Evolutionary conservation across 805 yeast genomes (phyloP).

Genomic region (Wickerhamomyces mucosus): DNA sequence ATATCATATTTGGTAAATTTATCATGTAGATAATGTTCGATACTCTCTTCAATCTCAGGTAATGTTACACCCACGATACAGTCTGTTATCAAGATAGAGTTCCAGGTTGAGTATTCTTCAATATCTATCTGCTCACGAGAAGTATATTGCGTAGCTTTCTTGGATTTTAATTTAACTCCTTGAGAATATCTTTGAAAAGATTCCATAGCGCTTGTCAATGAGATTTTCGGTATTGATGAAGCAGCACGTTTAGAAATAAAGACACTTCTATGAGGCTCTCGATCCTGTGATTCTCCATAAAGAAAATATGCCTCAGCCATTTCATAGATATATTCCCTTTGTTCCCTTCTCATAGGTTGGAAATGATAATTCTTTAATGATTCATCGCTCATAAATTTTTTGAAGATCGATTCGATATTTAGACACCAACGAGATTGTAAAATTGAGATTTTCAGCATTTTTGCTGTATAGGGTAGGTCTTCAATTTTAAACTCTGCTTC

Average conservation of each 20-base stretch:
- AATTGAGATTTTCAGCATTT: conserved; percentile 11
- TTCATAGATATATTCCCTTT: conserved; percentile 63
- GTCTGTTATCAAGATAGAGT: conserved; percentile 46
- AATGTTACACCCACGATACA: conserved; percentile 42
- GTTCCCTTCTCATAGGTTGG: conserved; percentile 63
- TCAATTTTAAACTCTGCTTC: conserved; percentile 5
- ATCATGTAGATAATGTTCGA: conserved; percentile 14
- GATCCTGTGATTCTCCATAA: conserved; percentile 68
- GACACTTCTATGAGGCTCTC: conserved; percentile 71
- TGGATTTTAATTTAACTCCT: conserved; percentile 17
- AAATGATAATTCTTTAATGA: conserved; percentile 40
- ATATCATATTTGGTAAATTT: conserved; percentile 19
- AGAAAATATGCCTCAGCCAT: conserved; percentile 50
- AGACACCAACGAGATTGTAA: conserved; percentile 62
- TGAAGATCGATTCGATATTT: conserved; percentile 46
- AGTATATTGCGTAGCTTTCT: neutral
- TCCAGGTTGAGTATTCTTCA: conserved; percentile 25
- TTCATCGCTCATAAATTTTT: conserved; percentile 34
- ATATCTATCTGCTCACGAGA: neutral
- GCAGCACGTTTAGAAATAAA: conserved; percentile 34
- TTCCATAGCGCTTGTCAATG: conserved; percentile 35
- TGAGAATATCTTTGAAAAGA: conserved; percentile 25
- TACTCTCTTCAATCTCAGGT: conserved; percentile 21
- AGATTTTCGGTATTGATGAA: conserved; percentile 31
- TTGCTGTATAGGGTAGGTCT: conserved; percentile 15